A percentile compares a stretch with the other conserved stretches of the same genome.
Evolutionary conservation across 2,329 filamentous ascomycete genomes (phyloP).

Genomic region (Thelonectria discophora): DNA sequence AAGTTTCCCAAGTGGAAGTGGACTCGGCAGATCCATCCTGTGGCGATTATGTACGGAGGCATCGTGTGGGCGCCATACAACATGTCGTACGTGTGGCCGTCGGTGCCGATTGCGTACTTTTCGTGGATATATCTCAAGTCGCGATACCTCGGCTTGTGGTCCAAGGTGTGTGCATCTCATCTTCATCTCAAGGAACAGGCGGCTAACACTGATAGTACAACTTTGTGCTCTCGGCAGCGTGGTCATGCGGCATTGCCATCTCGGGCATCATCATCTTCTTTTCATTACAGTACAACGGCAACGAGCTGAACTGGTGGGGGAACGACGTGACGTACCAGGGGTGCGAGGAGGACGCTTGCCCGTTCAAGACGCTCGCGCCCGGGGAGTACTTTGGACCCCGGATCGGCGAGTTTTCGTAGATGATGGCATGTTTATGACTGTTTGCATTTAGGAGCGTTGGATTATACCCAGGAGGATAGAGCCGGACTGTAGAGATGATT

Average conservation of each 20-base stretch:
- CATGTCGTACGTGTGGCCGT: conserved; percentile 61
- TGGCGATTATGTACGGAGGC: conserved; percentile 58
- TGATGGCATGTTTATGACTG: conserved; percentile 38
- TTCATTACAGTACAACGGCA: conserved; percentile 55
- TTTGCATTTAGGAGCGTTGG: conserved; percentile 35
- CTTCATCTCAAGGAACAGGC: no score
- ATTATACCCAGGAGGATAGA: conserved; percentile 42
- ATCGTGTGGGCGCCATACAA: conserved; percentile 60
- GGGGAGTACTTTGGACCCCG: conserved; percentile 53
- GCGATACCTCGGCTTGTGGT: conserved; percentile 60
- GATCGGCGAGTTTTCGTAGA: conserved; percentile 48
- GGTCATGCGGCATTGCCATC: conserved; percentile 60
- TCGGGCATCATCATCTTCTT: conserved; percentile 64
- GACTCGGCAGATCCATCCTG: conserved; percentile 57
- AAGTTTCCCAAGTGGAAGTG: conserved; percentile 52
- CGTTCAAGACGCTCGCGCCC: conserved; percentile 45
- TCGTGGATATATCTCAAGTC: conserved; percentile 62
- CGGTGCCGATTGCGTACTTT: conserved; percentile 61
- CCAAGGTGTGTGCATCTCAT: conserved; percentile 60
- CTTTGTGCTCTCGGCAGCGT: conserved; percentile 61
- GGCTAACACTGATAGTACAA: conserved; percentile 54
- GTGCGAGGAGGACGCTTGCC: conserved; percentile 54
- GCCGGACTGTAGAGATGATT: conserved; percentile 28
- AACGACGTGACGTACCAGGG: conserved; percentile 53
- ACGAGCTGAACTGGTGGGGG: conserved; percentile 59